A percentile compares a stretch with the other conserved stretches of the same genome.
Evolutionary conservation across 2,329 filamentous ascomycete species (phyloP).

Genomic region (Parascedosporium putredinis): DNA sequence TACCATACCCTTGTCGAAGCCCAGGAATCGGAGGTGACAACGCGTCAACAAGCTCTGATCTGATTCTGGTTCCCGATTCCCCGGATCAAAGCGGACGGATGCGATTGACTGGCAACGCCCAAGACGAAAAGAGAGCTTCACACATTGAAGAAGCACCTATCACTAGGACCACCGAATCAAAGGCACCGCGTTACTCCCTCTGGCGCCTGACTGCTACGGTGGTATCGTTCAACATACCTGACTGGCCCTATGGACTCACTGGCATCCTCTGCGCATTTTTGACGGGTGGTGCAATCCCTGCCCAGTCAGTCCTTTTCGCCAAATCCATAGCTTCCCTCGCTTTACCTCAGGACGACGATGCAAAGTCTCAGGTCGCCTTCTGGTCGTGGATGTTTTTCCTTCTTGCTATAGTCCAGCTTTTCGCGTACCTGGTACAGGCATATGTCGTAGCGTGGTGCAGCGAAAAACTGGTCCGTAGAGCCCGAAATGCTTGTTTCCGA

Average conservation of each 20-base stretch:
- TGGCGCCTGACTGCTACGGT: conserved; percentile 28
- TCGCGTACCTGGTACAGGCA: conserved; percentile 30
- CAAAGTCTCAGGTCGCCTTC: conserved; percentile 15
- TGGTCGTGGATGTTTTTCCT: conserved; percentile 31
- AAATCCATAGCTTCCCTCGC: conserved; percentile 15
- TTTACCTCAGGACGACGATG: background rate
- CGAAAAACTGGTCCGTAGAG: conserved; percentile 24
- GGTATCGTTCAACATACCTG: background rate
- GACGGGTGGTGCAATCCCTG: conserved; percentile 18
- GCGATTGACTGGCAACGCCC: background rate
- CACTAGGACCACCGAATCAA: conserved; percentile 5
- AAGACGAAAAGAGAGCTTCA: conserved; percentile 6
- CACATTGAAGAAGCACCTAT: background rate
- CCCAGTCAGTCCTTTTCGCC: conserved; percentile 19
- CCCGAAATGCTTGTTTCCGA: conserved; percentile 31
- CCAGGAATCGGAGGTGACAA: conserved; percentile 24
- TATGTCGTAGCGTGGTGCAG: conserved; percentile 24
- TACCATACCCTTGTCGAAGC: conserved; percentile 40
- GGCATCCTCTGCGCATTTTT: conserved; percentile 20
- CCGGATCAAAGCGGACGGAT: background rate
- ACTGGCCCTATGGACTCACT: conserved; percentile 21
- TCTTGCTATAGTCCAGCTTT: conserved; percentile 34
- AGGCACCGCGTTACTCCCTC: conserved; percentile 1
- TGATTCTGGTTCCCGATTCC: conserved; percentile 15
- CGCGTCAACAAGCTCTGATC: conserved; percentile 14